These are phyloP conservation scores for Glycine tomentella DNA, from an alignment of 306 rosid species.

Conservation along the genomic window DNA sequence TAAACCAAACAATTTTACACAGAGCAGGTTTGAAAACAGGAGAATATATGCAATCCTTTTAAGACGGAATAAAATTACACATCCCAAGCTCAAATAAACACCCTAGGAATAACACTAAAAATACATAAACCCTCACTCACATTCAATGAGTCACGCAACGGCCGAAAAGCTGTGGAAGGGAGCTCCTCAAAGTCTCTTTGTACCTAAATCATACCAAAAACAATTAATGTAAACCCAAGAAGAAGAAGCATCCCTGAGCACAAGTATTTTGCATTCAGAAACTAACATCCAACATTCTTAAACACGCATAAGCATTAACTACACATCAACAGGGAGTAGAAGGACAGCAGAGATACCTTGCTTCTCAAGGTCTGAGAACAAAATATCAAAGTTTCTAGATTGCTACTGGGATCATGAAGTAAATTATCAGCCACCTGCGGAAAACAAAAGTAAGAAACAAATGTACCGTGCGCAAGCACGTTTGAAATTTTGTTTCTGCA, in stretches of 20 bases:
- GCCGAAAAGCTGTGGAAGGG: slow-evolving; percentile 93
- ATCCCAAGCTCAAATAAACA: slow-evolving; percentile 17
- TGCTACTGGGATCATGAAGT: slow-evolving; percentile 95
- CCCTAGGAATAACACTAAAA: slow-evolving; percentile 26
- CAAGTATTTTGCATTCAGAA: slow-evolving; percentile 28
- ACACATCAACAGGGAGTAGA: slow-evolving; percentile 18
- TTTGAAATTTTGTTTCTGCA: slow-evolving; percentile 29
- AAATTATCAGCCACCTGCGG: slow-evolving; percentile 96
- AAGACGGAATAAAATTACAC: background rate
- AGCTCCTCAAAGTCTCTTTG: slow-evolving; percentile 97
- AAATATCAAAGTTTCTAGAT: slow-evolving; percentile 94
- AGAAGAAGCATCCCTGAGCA: slow-evolving; percentile 12
- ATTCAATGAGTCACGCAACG: slow-evolving; percentile 93
- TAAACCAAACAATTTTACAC: background rate
- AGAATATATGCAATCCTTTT: slow-evolving; percentile 5
- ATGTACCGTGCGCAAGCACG: slow-evolving; percentile 7
- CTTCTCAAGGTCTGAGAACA: slow-evolving; percentile 98
- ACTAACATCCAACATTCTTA: slow-evolving; percentile 31
- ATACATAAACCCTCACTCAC: slow-evolving; percentile 66
- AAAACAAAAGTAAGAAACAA: slow-evolving; percentile 20
- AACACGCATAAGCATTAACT: slow-evolving; percentile 1
- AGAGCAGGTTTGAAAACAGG: background rate
- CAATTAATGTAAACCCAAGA: slow-evolving; percentile 43
- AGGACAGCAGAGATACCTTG: slow-evolving; percentile 66
- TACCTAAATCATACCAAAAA: slow-evolving; percentile 63